Base-by-base conservation (phyloP, 2,329 filamentous ascomycete species). In the Gaeumannomyces sp. region DNA sequence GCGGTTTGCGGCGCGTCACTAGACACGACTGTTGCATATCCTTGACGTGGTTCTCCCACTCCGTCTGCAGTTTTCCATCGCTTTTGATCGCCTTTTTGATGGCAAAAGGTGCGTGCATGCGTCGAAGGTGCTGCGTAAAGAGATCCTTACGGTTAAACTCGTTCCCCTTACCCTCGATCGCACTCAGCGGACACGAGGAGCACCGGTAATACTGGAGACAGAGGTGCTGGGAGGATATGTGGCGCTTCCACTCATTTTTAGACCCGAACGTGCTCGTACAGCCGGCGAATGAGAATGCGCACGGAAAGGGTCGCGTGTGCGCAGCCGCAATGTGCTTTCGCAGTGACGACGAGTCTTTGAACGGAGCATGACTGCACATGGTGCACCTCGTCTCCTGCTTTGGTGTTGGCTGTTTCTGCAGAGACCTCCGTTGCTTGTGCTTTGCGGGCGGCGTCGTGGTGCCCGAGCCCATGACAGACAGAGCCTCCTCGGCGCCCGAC, bases 221-320 rank as follows among this genome's bases (percentile, higher is more conserved):
- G 28, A 99, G 83, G 76, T 99, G 95, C 70, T 97, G 92, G 0
- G 92, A 96, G 22, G 88, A 85, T 73, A 97, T 92, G 73, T 99
- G 95, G 4, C 94, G 86, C 76, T 98, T 98, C 94, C 94, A 99
- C 75, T 98, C 94, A 72, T 98, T 97, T 77, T 97, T 98, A 22
- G 91, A 94, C 1, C 89, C 88, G 74, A 98, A 97, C 0, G 88
- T 91, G 70, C 92, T 93, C 0, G 78, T 79, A 75, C 94, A 99
- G 25, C 91, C 92, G 57, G 94, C 96, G 71, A 89, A 89, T 0
- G 89, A 87, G 73, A 97, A 94, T 3, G 91, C 91, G 73, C 94
- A 99, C 0, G 89, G 87, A 71, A 97, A 98, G 0, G 89, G 88
- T 27, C 88, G 83, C 0, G 87, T 90, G 67, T 90, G 88, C 2